phyloP scores from a whole-genome alignment of 306 rosid species.

The Medicago arabica region DNA sequence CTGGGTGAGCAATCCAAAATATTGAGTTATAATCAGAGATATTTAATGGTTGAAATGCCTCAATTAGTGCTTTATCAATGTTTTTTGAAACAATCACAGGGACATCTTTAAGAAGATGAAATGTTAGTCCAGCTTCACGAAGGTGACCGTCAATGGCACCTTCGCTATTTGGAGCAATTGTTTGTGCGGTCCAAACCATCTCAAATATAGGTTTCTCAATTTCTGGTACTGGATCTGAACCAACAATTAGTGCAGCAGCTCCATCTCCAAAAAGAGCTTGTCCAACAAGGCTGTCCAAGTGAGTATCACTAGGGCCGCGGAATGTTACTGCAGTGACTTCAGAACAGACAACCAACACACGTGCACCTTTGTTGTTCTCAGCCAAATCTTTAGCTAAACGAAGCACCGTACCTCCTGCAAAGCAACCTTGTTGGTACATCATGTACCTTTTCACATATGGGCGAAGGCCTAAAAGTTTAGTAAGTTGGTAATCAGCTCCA shows the following conservation, averaged over 20 bases:
- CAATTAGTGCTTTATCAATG: slow-evolving; percentile 34
- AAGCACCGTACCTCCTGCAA: slow-evolving; percentile 49
- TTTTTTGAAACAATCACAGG: slow-evolving; percentile 50
- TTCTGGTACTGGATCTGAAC: slow-evolving; percentile 63
- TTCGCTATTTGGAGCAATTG: slow-evolving; percentile 74
- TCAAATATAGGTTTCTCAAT: slow-evolving; percentile 69
- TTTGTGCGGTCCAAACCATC: slow-evolving; percentile 69
- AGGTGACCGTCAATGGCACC: slow-evolving; percentile 56
- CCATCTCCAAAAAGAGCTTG: slow-evolving; percentile 53
- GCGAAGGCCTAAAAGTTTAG: slow-evolving; percentile 74
- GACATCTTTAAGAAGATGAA: slow-evolving; percentile 52
- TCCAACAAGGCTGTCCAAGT: slow-evolving; percentile 47
- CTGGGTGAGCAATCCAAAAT: slow-evolving; percentile 51
- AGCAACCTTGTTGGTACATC: slow-evolving; percentile 71
- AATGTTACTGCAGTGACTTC: slow-evolving; percentile 48
- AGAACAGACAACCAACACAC: slow-evolving; percentile 50
- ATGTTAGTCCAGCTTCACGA: slow-evolving; percentile 48
- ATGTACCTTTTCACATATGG: slow-evolving; percentile 70
- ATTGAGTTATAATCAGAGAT: slow-evolving; percentile 50
- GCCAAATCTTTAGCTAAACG: slow-evolving; percentile 55
- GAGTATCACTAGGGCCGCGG: slow-evolving; percentile 48
- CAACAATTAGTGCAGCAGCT: slow-evolving; percentile 60
- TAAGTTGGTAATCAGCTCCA: slow-evolving; percentile 73
- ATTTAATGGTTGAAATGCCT: slow-evolving; percentile 40
- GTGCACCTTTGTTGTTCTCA: slow-evolving; percentile 50